phyloP scores from a whole-genome alignment of 192 early-diverging fungal genomes.

The Rhizophagus sp. region DNA sequence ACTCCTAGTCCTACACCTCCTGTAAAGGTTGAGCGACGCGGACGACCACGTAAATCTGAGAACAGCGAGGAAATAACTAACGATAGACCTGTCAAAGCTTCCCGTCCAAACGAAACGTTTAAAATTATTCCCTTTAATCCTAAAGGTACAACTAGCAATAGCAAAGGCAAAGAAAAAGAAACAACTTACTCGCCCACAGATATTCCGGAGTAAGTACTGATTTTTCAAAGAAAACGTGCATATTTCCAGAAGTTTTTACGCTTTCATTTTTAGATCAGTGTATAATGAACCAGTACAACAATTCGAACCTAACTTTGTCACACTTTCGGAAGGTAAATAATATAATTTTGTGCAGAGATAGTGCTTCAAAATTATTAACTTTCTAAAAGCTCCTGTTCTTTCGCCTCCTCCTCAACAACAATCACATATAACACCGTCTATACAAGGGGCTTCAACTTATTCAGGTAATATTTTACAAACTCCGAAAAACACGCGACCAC shows the following conservation, averaged over 20 bases:
- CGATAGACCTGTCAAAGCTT: neutral
- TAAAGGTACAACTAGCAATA: neutral
- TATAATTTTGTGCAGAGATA: neutral
- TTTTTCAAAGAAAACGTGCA: neutral
- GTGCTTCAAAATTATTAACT: neutral
- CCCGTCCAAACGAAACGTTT: neutral
- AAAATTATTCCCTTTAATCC: constrained; percentile 10
- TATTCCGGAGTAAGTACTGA: neutral
- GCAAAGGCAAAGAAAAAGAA: constrained; percentile 13
- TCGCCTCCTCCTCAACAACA: neutral
- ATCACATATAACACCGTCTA: neutral
- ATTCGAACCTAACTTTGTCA: neutral
- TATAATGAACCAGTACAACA: neutral
- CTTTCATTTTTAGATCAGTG: neutral
- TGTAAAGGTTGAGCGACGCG: neutral
- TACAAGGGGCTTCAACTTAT: neutral
- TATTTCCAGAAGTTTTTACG: neutral
- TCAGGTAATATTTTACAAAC: constrained; percentile 9
- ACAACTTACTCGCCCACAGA: neutral
- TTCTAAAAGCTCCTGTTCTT: neutral
- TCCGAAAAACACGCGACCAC: neutral
- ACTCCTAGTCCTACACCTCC: neutral
- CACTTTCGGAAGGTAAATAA: neutral
- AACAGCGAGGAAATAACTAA: neutral
- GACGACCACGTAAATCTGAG: neutral